Conservation (phyloP, 75 land plant genomes). For the Cryptomeria japonica region DNA sequence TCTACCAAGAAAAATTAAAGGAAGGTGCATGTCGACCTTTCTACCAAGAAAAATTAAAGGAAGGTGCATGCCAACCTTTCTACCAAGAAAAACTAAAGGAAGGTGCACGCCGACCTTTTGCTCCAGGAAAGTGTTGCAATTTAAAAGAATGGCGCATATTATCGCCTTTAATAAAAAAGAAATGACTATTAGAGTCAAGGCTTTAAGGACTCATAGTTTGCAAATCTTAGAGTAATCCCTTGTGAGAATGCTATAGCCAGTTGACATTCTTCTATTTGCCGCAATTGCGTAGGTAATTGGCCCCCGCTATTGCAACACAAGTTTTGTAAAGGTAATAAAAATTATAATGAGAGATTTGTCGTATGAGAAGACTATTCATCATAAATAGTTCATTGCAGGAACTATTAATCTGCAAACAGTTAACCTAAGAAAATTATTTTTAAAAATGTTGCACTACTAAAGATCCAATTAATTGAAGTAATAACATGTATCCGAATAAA, state of each 20-base stretch:
- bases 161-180: neutral
- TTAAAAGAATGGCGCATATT: neutral
- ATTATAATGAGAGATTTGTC: neutral
- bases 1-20: too few relatives aligned
- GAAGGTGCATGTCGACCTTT: too few relatives aligned
- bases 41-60: too few relatives aligned
- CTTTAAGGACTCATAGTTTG: slow-evolving; percentile 47
- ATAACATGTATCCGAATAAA: neutral
- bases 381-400: neutral
- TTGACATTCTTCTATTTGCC: slow-evolving; percentile 87
- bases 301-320: slow-evolving; percentile 88
- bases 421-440: neutral
- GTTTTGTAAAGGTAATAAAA: slow-evolving; percentile 45
- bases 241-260: slow-evolving; percentile 89
- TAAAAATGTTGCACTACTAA: neutral
- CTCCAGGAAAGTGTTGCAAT: neutral
- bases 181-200: neutral
- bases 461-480: neutral
- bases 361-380: neutral
- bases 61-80: too few relatives aligned
- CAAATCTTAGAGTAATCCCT: slow-evolving; percentile 84
- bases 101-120: too few relatives aligned
- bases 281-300: slow-evolving; percentile 92
- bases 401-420: neutral
- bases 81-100: too few relatives aligned